phyloP scores from a whole-genome alignment of 495 filamentous ascomycete species.

The Daldinia grandis region DNA sequence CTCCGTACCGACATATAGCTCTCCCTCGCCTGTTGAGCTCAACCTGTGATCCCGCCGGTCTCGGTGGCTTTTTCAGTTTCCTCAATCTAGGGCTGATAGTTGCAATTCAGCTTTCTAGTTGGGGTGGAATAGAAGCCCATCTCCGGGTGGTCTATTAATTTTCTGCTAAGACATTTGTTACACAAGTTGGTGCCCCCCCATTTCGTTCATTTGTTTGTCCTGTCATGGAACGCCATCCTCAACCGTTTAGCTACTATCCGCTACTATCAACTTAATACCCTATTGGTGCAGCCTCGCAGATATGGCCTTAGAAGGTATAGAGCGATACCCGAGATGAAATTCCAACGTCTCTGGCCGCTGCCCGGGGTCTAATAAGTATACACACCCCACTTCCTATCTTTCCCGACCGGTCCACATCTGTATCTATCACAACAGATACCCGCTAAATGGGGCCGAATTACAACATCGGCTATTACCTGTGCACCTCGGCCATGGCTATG shows the following conservation, averaged over 20 bases:
- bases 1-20: conserved; percentile 11
- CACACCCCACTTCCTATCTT: conserved; percentile 31
- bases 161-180: conserved; percentile 36
- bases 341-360: neutral
- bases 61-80: conserved; percentile 25
- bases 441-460: conserved; percentile 35
- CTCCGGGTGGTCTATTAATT: conserved; percentile 35
- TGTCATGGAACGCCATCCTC: conserved; percentile 10
- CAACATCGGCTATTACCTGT: conserved; percentile 27
- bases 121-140: conserved; percentile 28
- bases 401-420: conserved; percentile 39
- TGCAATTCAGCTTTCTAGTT: conserved; percentile 26
- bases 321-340: conserved; percentile 23
- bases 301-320: neutral
- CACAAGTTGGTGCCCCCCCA: conserved; percentile 36
- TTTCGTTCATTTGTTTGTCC: conserved; percentile 21
- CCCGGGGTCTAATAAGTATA: conserved; percentile 13
- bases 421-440: conserved; percentile 29
- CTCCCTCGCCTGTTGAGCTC: conserved; percentile 39
- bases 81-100: conserved; percentile 23
- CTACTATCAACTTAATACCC: conserved; percentile 6
- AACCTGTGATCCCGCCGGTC: conserved; percentile 38
- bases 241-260: conserved; percentile 18
- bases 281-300: neutral
- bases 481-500: conserved; percentile 35